phyloP scores from a whole-genome alignment of 1,139 yeast species.

The Arxiozyma bovina region DNA sequence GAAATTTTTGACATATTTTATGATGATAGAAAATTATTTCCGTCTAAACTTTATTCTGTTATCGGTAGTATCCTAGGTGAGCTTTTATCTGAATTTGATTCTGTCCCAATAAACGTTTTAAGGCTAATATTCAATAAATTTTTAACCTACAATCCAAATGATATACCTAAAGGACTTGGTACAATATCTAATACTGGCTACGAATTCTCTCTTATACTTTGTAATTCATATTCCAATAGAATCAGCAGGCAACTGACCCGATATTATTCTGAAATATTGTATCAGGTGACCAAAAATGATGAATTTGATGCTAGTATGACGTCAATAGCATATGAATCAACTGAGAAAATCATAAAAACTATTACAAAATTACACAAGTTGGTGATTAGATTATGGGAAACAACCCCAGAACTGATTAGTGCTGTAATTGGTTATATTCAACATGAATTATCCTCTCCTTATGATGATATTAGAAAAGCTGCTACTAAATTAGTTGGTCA shows the following conservation, averaged over 20 bases:
- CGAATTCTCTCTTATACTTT: conserved; percentile 56
- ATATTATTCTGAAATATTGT: conserved; percentile 67
- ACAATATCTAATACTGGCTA: conserved; percentile 47
- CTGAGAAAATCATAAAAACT: conserved; percentile 31
- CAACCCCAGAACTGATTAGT: conserved; percentile 63
- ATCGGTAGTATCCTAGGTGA: conserved; percentile 66
- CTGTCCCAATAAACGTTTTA: conserved; percentile 55
- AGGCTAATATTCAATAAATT: conserved; percentile 47
- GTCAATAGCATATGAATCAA: conserved; percentile 24
- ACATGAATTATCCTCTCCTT: conserved; percentile 71
- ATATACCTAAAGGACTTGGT: conserved; percentile 29
- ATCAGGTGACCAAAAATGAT: conserved; percentile 37
- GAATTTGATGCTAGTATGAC: conserved; percentile 11
- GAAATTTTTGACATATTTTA: conserved; percentile 57
- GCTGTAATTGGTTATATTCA: conserved; percentile 75
- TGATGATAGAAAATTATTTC: conserved; percentile 36
- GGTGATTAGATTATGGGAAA: conserved; percentile 63
- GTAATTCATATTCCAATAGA: conserved; percentile 63
- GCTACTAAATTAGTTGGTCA: conserved; percentile 71
- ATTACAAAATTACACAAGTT: conserved; percentile 54
- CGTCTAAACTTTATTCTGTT: conserved; percentile 44
- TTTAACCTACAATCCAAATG: conserved; percentile 29
- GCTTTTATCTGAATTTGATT: conserved; percentile 64
- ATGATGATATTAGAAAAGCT: conserved; percentile 49
- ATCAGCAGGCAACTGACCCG: conserved; percentile 74